Evolutionary conservation across 2,329 filamentous ascomycete genomes (phyloP), one percentile per base, ranked within the genome.

Genomic region (Xylariales sp.): DNA sequence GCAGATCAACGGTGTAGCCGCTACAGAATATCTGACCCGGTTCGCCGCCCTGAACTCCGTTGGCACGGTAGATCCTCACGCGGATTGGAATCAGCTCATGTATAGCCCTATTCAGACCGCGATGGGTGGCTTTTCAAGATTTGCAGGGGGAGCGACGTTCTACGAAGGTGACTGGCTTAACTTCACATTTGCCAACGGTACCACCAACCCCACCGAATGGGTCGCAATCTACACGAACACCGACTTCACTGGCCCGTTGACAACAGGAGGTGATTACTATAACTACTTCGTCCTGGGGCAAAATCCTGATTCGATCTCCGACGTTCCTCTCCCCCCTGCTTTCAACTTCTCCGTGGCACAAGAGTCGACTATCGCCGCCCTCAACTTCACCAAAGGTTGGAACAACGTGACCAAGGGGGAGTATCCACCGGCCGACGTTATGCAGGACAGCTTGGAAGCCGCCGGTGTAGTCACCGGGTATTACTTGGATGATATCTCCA

Each of bases 241-340:
- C 5, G 31, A 43, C 1, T 29, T 35, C 22, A 54, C 54, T 1
- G 53, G 53, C 3, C 60, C 63, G 2, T 46, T 70, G 1, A 59
- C 55, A 4, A 69, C 63, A 2, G 63, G 58, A 1, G 64, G 63
- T 2, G 65, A 69, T 43, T 65, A 68, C 38, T 70, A 65, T 53
- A 66, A 69, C 42, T 67, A 62, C 49, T 69, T 69, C 24, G 66
- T 70, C 2, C 39, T 57, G 4, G 54, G 54, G 2, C 42, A 51
- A 19, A 32, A 42, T n/a, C 54, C 54, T 1, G 46, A 46, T 1
- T 46, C 47, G 4, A 47, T 39, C 15, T 21, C 44, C 8, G 27
- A 33, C 5, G 33, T 25, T 8, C 25, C 41, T 27, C 27, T 39
- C 1, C 36, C 16, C 10, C 24, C 36, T 12, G 22, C 22, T 21